Evolutionary conservation across 768 basidiomycete species (phyloP), one percentile per base, ranked within the genome.

Genomic region (Amanita brunnescens): DNA sequence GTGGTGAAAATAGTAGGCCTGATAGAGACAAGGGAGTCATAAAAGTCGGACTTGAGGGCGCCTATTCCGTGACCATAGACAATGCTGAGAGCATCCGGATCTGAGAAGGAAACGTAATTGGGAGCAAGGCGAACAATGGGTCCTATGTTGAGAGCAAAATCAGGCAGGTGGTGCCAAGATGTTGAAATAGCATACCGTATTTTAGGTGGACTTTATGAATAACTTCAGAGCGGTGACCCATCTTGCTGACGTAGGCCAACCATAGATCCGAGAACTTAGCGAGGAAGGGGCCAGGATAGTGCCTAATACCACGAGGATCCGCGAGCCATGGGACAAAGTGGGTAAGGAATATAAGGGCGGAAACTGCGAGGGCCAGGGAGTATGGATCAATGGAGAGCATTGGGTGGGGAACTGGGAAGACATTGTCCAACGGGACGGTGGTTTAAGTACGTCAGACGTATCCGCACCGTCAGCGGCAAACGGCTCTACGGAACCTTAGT

Each of bases 51-150:
- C 60, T 91, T 92, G 52, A 85, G 74, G 5, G 85, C 78, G n/a
- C 91, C 90, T 51, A 82, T 91, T 3, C 89, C 89, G 59, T 80
- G 91, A 1, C 82, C 90, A 59, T 92, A 92, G 10, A 94, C 73
- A 52, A 81, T 62, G 33, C 72, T 72, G 9, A 92, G 76, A 0
- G 90, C 91, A 1, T 81, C 83, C 0, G 91, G 88, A 58, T 88
- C 81, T 9, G 85, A 79, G 44, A 91, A 0, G 85, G n/a, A n/a
- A n/a, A n/a, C n/a, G n/a, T n/a, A n/a, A n/a, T n/a, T n/a, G n/a
- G n/a, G n/a, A n/a, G n/a, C 84, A 52, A 88, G 67, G 55, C 86
- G 81, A 14, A 86, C 81, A 47, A 87, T 67, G 7, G 76, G 76
- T 21, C 84, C 83, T 86, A 52, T 5, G 26, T 26, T n/a, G 41